phyloP scores from a whole-genome alignment of 495 filamentous ascomycete genomes.

The Amphirosellinia nigrospora region DNA sequence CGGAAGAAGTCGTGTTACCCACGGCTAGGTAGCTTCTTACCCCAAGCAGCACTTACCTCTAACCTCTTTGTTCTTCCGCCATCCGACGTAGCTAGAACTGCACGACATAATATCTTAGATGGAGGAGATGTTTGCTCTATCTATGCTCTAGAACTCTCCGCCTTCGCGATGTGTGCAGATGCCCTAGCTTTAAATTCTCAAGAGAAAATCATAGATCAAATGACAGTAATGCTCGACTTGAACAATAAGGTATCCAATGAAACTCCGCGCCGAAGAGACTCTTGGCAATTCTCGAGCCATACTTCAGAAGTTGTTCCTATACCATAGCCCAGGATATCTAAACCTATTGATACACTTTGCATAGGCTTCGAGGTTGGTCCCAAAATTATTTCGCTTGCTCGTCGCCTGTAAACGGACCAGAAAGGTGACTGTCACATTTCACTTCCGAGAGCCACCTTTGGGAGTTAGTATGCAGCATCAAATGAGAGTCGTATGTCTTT shows the following conservation, averaged over 20 bases:
- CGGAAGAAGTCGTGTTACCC: too few species aligned
- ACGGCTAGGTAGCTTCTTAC: too few species aligned
- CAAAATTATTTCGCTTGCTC: neutral
- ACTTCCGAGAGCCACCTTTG: too few species aligned
- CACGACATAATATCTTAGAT: neutral
- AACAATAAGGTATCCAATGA: neutral
- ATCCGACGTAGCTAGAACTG: too few species aligned
- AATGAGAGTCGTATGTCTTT: neutral
- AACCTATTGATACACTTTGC: neutral
- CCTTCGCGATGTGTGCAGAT: neutral
- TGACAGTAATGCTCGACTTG: neutral
- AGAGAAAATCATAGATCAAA: neutral
- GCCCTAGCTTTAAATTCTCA: neutral
- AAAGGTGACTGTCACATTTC: neutral
- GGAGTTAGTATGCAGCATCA: neutral
- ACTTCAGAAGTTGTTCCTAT: too few species aligned
- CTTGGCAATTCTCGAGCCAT: too few species aligned
- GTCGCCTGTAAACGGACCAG: neutral
- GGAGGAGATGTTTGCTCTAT: neutral
- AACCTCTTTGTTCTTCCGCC: too few species aligned
- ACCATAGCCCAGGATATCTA: neutral
- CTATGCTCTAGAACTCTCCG: neutral
- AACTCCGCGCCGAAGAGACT: too few species aligned
- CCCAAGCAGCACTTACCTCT: too few species aligned
- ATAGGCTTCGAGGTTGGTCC: neutral